A percentile compares a stretch with the other conserved stretches of the same genome.
These are phyloP conservation scores for Ilyonectria mors-panacis DNA, from an alignment of 2,329 filamentous ascomycete genomes.

Conservation along the genomic window DNA sequence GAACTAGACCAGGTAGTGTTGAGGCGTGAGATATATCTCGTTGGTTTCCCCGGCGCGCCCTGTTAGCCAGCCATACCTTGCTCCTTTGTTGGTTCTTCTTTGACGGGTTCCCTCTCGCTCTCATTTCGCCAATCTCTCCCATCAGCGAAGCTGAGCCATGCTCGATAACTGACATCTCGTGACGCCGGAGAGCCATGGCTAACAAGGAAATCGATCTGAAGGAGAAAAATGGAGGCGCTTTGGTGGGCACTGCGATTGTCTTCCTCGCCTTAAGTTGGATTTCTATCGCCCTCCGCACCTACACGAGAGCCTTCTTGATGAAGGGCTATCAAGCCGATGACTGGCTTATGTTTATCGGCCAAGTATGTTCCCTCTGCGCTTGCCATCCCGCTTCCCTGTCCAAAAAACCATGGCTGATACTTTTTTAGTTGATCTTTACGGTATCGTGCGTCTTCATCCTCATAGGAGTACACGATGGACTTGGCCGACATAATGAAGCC, in stretches of 20 bases:
- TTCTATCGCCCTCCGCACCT: slow-evolving; percentile 60
- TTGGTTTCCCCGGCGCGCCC: slow-evolving; percentile 25
- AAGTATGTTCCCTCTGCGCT: slow-evolving; percentile 52
- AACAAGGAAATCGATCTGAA: slow-evolving; percentile 51
- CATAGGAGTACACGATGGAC: slow-evolving; percentile 57
- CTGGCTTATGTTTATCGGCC: slow-evolving; percentile 67
- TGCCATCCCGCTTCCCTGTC: neutral
- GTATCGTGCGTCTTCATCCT: slow-evolving; percentile 63
- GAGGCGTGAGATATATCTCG: slow-evolving; percentile 41
- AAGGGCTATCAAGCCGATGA: slow-evolving; percentile 65
- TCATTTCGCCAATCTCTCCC: slow-evolving; percentile 16
- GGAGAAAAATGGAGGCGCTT: slow-evolving; percentile 57
- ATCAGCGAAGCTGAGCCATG: slow-evolving; percentile 37
- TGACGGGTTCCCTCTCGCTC: slow-evolving; percentile 11
- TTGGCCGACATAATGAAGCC: slow-evolving; percentile 64
- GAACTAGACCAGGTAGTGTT: slow-evolving; percentile 25
- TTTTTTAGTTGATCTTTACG: slow-evolving; percentile 60
- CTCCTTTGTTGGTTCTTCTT: slow-evolving; percentile 13
- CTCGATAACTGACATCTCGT: slow-evolving; percentile 35
- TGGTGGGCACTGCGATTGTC: slow-evolving; percentile 55
- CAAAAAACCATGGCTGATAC: slow-evolving; percentile 8
- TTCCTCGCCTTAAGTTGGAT: slow-evolving; percentile 60
- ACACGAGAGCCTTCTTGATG: slow-evolving; percentile 60
- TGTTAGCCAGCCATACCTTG: slow-evolving; percentile 16
- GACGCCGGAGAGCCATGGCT: slow-evolving; percentile 51